Evolutionary conservation across 192 early-diverging fungal species (phyloP).

Genomic region (Coemansia sp.): DNA sequence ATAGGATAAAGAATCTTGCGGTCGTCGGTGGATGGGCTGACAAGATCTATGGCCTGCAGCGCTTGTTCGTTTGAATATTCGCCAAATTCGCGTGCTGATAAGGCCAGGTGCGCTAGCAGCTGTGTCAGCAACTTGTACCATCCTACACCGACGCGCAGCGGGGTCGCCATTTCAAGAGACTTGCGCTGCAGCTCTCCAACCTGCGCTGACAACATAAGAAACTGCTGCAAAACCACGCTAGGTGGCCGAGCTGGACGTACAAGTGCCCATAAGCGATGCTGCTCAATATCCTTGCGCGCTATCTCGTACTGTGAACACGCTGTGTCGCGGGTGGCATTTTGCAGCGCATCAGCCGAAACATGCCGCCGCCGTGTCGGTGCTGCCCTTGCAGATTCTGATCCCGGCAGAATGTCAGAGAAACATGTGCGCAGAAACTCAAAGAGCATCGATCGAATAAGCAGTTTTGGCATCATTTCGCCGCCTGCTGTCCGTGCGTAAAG

Average conservation of each 20-base stretch:
- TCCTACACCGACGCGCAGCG: slow-evolving; percentile 13
- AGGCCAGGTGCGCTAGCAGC: slow-evolving; percentile 34
- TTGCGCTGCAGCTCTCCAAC: slow-evolving; percentile 25
- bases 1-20: slow-evolving; percentile 17
- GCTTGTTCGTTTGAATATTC: slow-evolving; percentile 19
- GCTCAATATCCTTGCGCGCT: not conserved
- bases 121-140: slow-evolving; percentile 33
- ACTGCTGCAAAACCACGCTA: slow-evolving; percentile 21
- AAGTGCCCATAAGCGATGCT: slow-evolving; percentile 29
- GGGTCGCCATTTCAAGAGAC: slow-evolving; percentile 7
- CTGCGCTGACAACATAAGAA: slow-evolving; percentile 35
- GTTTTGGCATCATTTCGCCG: slow-evolving; percentile 19
- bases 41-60: slow-evolving; percentile 20
- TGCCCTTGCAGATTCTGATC: not conserved
- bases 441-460: slow-evolving; percentile 23
- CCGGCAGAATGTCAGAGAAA: slow-evolving; percentile 26
- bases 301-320: slow-evolving; percentile 3
- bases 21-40: slow-evolving; percentile 11
- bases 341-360: slow-evolving; percentile 5
- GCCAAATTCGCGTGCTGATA: slow-evolving; percentile 22
- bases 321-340: not conserved
- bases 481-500: slow-evolving; percentile 17
- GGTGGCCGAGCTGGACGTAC: slow-evolving; percentile 29
- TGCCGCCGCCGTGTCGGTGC: slow-evolving; percentile 3
- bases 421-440: slow-evolving; percentile 25